Conservation (phyloP, 1,139 yeast genomes). For the Schizosaccharomyces versatilis region DNA sequence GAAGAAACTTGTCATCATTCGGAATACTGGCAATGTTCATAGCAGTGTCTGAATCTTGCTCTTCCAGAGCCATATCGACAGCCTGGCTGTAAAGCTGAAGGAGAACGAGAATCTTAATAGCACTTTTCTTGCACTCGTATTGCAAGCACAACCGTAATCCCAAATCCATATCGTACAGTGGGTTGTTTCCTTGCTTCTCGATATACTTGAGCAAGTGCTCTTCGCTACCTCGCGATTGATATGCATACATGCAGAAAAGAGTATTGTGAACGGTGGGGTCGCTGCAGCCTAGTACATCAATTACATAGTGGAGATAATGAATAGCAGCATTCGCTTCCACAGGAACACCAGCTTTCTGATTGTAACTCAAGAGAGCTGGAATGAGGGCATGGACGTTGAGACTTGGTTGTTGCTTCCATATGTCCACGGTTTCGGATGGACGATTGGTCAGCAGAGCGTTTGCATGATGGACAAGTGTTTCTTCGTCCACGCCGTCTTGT, state of each 20-base stretch:
- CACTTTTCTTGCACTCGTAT: conserved; percentile 36
- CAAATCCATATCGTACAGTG: conserved; percentile 44
- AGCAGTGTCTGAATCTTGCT: conserved; percentile 42
- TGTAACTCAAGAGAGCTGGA: conserved; percentile 56
- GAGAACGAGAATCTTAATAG: conserved; percentile 47
- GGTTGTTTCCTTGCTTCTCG: conserved; percentile 18
- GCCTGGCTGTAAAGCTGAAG: conserved; percentile 63
- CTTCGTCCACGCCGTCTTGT: conserved; percentile 27
- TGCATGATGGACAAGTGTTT: conserved; percentile 41
- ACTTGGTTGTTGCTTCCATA: conserved; percentile 44
- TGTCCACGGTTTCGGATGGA: conserved; percentile 49
- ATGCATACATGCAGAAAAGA: conserved; percentile 46
- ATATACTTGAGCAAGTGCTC: conserved; percentile 29
- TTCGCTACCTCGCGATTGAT: conserved; percentile 27
- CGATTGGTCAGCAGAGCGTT: conserved; percentile 44
- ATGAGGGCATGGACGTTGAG: conserved; percentile 40
- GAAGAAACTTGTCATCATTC: conserved; percentile 25
- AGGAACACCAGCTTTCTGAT: conserved; percentile 14
- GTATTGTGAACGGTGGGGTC: conserved; percentile 46
- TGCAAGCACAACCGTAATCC: conserved; percentile 52
- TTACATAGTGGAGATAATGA: conserved; percentile 37
- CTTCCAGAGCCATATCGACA: conserved; percentile 42
- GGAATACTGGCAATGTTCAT: conserved; percentile 34
- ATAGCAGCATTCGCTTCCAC: conserved; percentile 36
- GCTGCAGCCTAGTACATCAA: conserved; percentile 29